Evolutionary conservation across 768 basidiomycete genomes (phyloP).

Genomic region (Tricholoma furcatifolium): DNA sequence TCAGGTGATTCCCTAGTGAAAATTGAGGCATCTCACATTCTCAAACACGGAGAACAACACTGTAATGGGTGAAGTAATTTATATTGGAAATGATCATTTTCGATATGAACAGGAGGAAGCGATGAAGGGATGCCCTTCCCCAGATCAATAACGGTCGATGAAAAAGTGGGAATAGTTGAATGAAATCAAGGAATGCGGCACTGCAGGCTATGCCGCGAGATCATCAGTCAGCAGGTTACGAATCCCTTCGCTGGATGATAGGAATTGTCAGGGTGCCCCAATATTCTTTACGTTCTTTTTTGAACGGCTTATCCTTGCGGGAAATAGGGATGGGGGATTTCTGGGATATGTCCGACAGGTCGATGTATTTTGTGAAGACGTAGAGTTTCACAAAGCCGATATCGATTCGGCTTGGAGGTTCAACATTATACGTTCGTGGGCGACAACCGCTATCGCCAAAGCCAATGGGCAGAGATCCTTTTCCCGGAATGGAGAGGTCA

Average conservation of each 20-base stretch:
- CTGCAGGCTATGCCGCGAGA: no score
- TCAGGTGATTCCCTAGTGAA: no score
- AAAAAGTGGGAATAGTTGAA: no score
- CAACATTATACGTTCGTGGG: neutral
- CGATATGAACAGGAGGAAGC: no score
- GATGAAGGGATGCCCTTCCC: no score
- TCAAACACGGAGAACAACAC: no score
- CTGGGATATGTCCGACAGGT: neutral
- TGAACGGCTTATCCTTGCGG: neutral
- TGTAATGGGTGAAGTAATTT: no score
- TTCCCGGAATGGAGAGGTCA: neutral
- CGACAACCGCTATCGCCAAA: neutral
- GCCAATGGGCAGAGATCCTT: neutral
- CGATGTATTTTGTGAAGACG: neutral
- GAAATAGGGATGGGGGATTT: neutral
- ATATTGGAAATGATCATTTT: no score
- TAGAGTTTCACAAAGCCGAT: slow-evolving; percentile 5
- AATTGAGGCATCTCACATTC: no score
- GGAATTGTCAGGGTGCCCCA: slow-evolving; percentile 4
- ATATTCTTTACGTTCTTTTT: neutral
- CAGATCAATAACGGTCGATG: no score
- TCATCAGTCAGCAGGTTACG: no score
- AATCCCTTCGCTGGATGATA: neutral
- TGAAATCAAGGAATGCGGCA: no score
- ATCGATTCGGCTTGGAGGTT: neutral